phyloP scores from a whole-genome alignment of 2,329 filamentous ascomycete species.

The Ophiosphaerella korrae region DNA sequence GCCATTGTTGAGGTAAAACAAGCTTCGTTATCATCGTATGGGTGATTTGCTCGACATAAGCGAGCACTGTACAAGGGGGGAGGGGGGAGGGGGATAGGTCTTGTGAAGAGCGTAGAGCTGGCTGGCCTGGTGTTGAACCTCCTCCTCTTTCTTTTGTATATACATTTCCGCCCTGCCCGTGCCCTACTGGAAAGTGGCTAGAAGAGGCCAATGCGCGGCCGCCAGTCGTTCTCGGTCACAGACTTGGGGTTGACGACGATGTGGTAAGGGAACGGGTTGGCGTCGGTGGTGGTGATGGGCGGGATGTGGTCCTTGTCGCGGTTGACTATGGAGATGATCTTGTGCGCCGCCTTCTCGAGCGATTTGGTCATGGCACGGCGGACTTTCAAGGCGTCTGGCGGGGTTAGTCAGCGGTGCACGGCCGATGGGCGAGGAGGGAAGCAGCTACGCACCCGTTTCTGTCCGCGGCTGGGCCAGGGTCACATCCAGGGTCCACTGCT shows the following conservation, averaged over 20 bases:
- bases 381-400: slow-evolving; percentile 82
- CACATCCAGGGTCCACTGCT: slow-evolving; percentile 91
- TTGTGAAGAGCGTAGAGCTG: too few relatives aligned
- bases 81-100: not conserved
- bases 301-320: slow-evolving; percentile 94
- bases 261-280: slow-evolving; percentile 94
- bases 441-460: slow-evolving; percentile 71
- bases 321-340: slow-evolving; percentile 87
- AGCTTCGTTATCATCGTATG: slow-evolving; percentile 2
- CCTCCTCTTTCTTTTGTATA: slow-evolving; percentile 20
- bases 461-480: slow-evolving; percentile 89
- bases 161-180: slow-evolving; percentile 20
- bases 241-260: slow-evolving; percentile 83
- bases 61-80: slow-evolving; percentile 31
- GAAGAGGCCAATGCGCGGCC: slow-evolving; percentile 70
- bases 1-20: too few relatives aligned
- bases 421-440: not conserved
- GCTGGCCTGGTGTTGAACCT: slow-evolving; percentile 32
- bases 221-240: slow-evolving; percentile 69
- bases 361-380: slow-evolving; percentile 90
- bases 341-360: slow-evolving; percentile 83
- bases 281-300: slow-evolving; percentile 87
- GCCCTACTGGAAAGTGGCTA: slow-evolving; percentile 7
- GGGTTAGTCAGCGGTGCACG: slow-evolving; percentile 6
- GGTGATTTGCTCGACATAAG: slow-evolving; percentile 21